Conservation (phyloP, 306 rosid genomes). For the Cucumis cinereus region DNA sequence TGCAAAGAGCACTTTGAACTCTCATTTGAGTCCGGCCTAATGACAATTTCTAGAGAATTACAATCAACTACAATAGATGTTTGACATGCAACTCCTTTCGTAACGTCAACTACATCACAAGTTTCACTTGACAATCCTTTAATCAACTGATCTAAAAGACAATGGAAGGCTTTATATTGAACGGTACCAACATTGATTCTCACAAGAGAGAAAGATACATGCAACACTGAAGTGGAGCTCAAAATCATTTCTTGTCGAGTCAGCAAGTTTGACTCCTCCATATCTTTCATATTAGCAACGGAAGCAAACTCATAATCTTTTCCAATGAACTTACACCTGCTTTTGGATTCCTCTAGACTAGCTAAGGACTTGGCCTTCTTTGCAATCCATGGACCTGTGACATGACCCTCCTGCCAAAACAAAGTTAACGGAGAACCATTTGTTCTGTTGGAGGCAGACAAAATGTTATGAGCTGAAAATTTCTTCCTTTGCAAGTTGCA, state of each 20-base stretch:
- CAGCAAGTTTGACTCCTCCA: slow-evolving; percentile 56
- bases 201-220: slow-evolving; percentile 35
- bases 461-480: slow-evolving; percentile 38
- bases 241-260: slow-evolving; percentile 71
- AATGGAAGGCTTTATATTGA: slow-evolving; percentile 37
- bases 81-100: slow-evolving; percentile 38
- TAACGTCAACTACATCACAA: slow-evolving; percentile 26
- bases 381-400: slow-evolving; percentile 90
- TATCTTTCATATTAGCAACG: slow-evolving; percentile 53
- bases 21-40: slow-evolving; percentile 43
- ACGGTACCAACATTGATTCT: slow-evolving; percentile 29
- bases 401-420: slow-evolving; percentile 69
- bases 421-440: slow-evolving; percentile 44
- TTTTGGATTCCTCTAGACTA: slow-evolving; percentile 46
- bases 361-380: slow-evolving; percentile 68
- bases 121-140: slow-evolving; percentile 30
- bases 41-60: slow-evolving; percentile 44
- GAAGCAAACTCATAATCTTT: slow-evolving; percentile 65
- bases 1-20: slow-evolving; percentile 41
- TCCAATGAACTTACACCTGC: slow-evolving; percentile 39
- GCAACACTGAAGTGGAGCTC: slow-evolving; percentile 55
- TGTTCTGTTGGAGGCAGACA: slow-evolving; percentile 39
- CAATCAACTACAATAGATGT: slow-evolving; percentile 52
- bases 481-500: slow-evolving; percentile 23
- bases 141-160: slow-evolving; percentile 44